Base-by-base conservation (phyloP, 192 early-diverging fungal genomes). In the Pecoramyces ruminantium region DNA sequence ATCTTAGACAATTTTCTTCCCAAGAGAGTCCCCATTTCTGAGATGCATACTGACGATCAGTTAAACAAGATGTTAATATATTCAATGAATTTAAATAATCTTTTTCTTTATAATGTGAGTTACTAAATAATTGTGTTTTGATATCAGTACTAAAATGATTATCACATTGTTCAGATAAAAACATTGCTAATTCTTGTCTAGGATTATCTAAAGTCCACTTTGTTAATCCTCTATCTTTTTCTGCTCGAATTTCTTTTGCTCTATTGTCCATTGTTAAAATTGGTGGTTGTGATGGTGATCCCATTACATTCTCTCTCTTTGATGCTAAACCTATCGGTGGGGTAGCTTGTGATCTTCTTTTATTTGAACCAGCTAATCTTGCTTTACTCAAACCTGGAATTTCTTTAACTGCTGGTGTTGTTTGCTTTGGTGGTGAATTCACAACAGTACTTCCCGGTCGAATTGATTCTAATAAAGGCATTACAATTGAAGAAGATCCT, bases 61-160 rank as follows among this genome's bases (percentile, higher is more conserved):
- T 84, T 17, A 96, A 82, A 29, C 86, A 88, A 29, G 93, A 93
- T 77, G 95, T 92, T 13, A 97, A 82, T 4, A 89, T 77, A 0
- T 86, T 88, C 39, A 97, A 81, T 0, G 89, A 95, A 17, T 81
- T 83, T 79, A 97, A 80, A 81, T 87, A 90, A 82, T 94, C 94
- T 79, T 92, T 91, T 81, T 97, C 96, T 84, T 93, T 94, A 87
- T 97, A 93, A 82, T 96, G 95, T 78, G 94, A 93, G 0, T 86
- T 90, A 79, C 92, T 92, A 79, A 96, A 97, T 83, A 96, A 83
- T 14, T 88, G 84, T 27, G 84, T 83, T 79, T 85, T 82, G 18
- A 97, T 80, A 28, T 87, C 83, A 13, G 91, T 85, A 67, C 85
- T 88, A 28, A 97, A 81, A 79, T 95, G 87, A 18, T 80, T 82